These are phyloP conservation scores for Trichaptum fuscoviolaceum DNA, from an alignment of 768 basidiomycete genomes.

Conservation along the genomic window DNA sequence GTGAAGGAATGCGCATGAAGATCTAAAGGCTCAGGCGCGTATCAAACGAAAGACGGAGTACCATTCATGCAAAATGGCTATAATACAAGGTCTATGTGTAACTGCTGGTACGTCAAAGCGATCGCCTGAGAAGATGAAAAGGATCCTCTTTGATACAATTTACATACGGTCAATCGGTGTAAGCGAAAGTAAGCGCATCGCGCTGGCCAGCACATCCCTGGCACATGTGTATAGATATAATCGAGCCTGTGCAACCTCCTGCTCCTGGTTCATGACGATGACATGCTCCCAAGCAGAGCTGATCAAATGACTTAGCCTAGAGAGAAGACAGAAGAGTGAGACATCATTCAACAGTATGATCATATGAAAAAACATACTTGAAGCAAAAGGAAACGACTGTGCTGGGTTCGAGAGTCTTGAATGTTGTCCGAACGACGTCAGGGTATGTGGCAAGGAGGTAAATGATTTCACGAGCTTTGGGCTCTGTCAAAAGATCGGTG, in stretches of 20 bases:
- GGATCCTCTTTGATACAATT: conserved; percentile 14
- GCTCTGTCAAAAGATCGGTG: conserved; percentile 33
- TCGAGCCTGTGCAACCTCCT: conserved; percentile 31
- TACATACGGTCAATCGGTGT: conserved; percentile 46
- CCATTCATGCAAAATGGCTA: background rate
- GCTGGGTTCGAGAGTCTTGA: conserved; percentile 34
- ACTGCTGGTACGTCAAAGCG: background rate
- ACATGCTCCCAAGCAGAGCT: conserved; percentile 39
- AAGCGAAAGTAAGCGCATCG: conserved; percentile 40
- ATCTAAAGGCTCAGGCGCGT: background rate
- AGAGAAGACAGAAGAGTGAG: background rate
- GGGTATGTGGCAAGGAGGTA: conserved; percentile 40
- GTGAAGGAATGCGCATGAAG: background rate
- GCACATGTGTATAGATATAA: conserved; percentile 41
- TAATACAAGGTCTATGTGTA: background rate
- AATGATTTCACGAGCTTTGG: conserved; percentile 39
- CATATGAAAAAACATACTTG: conserved; percentile 1
- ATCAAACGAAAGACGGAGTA: background rate
- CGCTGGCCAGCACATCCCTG: conserved; percentile 39
- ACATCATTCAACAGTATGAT: background rate
- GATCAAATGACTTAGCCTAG: conserved; percentile 28
- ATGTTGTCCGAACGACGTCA: conserved; percentile 36
- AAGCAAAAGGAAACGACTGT: conserved; percentile 35
- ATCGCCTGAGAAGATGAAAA: conserved; percentile 16
- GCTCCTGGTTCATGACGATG: conserved; percentile 31